phyloP scores from a whole-genome alignment of 2,329 filamentous ascomycete genomes.

The Hawksworthiomyces lignivorus region DNA sequence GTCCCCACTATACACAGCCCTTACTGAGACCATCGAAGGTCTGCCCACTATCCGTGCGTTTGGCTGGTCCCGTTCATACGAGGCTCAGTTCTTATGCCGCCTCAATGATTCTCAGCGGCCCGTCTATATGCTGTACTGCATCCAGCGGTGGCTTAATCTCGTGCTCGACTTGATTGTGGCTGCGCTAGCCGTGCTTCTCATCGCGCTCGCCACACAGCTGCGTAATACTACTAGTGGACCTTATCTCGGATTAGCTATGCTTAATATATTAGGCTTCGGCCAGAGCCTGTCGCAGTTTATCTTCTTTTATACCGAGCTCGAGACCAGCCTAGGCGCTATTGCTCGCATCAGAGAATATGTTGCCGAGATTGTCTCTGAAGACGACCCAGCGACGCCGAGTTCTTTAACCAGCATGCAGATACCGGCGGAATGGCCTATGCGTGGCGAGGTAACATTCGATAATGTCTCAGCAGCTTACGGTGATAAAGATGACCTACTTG shows the following conservation, averaged over 20 bases:
- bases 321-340: neutral
- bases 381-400: too few relatives aligned
- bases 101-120: slow-evolving; percentile 6
- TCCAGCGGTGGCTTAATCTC: slow-evolving; percentile 11
- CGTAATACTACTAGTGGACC: too few relatives aligned
- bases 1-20: slow-evolving; percentile 39
- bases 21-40: slow-evolving; percentile 39
- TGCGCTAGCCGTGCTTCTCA: slow-evolving; percentile 11
- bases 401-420: too few relatives aligned
- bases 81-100: neutral
- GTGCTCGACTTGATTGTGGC: slow-evolving; percentile 37
- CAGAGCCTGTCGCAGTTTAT: slow-evolving; percentile 1
- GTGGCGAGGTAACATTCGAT: neutral
- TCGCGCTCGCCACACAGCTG: neutral
- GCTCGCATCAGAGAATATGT: slow-evolving; percentile 1
- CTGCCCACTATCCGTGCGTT: slow-evolving; percentile 41
- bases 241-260: neutral
- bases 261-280: neutral
- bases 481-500: neutral
- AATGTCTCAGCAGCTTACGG: neutral
- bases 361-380: neutral
- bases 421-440: too few relatives aligned
- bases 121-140: slow-evolving; percentile 8
- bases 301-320: neutral
- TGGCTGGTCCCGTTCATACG: slow-evolving; percentile 25